Evolutionary conservation across 192 early-diverging fungal genomes (phyloP), one percentile per base, ranked within the genome.

Genomic region (Chytriomyces sp.): DNA sequence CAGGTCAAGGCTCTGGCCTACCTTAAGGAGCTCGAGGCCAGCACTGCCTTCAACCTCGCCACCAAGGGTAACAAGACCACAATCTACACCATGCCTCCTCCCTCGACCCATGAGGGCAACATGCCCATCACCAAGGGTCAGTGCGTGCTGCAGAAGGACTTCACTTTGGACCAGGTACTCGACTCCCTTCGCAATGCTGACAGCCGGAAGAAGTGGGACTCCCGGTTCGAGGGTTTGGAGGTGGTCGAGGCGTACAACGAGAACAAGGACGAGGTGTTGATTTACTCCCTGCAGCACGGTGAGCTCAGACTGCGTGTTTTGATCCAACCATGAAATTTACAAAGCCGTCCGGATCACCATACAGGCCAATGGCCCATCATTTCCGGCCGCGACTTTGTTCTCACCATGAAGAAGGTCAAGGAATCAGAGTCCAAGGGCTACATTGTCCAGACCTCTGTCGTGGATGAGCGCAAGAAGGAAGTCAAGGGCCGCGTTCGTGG

Each of bases 91-190:
- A 68, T 39, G 33, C 66, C 66, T 2, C 19, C 66, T 4, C 19
- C 40, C n/a, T 19, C 25, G 2, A 5, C 31, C 53, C 28, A 37
- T 30, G 36, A 32, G 31, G 39, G 36, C 1, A 68, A 52, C 53
- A 68, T 70, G 54, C 68, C 68, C 30, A 59, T 70, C 14, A 36
- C 22, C 30, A 70, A 70, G 56, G 68, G 55, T 30, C 34, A 39
- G 8, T 22, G 26, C 39, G 12, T 12, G 8, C 17, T 70, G 8
- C 22, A 31, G 8, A 28, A 56, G 28, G 14, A 39, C 1, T 6
- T 70, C 33, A 38, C 68, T 10, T 25, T 70, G 37, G 57, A 57
- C 31, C 55, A 57, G 26, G 39, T 70, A 10, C 8, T 70, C 7
- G 56, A 38, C 56, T 39, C 68, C 17, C 26, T 70, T 4, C 54